Conservation (phyloP, 1,139 yeast species). For the Saccharomyces hybrid region DNA sequence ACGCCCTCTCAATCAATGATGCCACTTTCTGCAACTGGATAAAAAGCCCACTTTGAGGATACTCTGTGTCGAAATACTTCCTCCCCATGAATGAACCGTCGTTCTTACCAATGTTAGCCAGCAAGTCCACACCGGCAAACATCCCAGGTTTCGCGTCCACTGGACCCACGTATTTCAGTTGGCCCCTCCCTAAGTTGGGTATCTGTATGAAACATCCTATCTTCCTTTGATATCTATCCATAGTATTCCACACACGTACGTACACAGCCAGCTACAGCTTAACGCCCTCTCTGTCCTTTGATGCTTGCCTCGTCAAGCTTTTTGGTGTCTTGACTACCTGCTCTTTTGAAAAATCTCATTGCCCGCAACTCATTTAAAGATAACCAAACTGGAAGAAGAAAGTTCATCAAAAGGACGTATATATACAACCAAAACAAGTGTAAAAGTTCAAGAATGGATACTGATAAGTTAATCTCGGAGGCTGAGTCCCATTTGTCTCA, state of each 20-base stretch:
- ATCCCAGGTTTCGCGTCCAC: conserved; percentile 67
- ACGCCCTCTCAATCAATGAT: conserved; percentile 19
- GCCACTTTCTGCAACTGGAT: conserved; percentile 59
- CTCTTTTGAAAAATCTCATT: background rate
- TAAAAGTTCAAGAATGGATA: background rate
- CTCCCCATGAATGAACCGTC: conserved; percentile 61
- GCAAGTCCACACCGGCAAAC: conserved; percentile 86
- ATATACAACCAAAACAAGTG: background rate
- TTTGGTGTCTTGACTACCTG: background rate
- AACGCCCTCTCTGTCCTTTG: background rate
- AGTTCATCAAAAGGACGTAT: background rate
- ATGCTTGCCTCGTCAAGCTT: background rate
- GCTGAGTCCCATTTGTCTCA: conserved; percentile 20
- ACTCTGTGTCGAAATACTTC: conserved; percentile 54
- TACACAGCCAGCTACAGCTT: background rate
- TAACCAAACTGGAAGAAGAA: background rate
- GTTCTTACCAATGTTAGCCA: conserved; percentile 68
- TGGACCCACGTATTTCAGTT: conserved; percentile 63
- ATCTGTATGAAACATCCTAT: conserved; percentile 29
- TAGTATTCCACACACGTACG: background rate
- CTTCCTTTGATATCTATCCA: conserved; percentile 22
- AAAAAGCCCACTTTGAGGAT: conserved; percentile 66
- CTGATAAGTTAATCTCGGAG: conserved; percentile 15
- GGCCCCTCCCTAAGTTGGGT: conserved; percentile 43
- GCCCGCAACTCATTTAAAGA: background rate